Base-by-base conservation (phyloP, 2,329 filamentous ascomycete species). In the Colletotrichum gigasporum region DNA sequence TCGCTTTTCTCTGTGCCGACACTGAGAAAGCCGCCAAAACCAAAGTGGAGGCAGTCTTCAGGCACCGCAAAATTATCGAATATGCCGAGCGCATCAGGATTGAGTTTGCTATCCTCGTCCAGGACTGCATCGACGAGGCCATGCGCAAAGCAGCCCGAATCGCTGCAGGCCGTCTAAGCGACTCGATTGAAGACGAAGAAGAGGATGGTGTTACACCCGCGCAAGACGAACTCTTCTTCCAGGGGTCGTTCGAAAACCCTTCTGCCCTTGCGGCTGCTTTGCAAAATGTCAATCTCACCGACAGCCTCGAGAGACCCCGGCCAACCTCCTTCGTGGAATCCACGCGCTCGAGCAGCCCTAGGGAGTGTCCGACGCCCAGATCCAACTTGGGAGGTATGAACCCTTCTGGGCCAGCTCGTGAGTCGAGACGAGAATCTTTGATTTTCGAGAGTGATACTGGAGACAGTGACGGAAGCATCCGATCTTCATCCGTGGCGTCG, bases 31-130 rank as follows among this genome's bases (percentile, higher is more conserved):
- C 93, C 37, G 92, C 94, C 24, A 92, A 90, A 72, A 87, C 91
- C 44, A 99, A 99, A 75, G 92, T 98, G 2, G 96, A 99, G 71
- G 92, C 95, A 4, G 92, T 98, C 6, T 89, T 96, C 68, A 91
- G 96, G 32, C 93, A 98, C 76, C 90, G 95, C 52, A 90, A 91
- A 70, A 97, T 98, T 52, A 90, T 99, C 30, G 96, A 99, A 75
- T 99, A 99, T 74, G 90, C 94, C 0, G 96, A 99, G 78, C 90
- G 96, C 30, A 97, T 99, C 68, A 92, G 96, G 4, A 87, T 97
- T 47, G 96, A 99, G 72, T 97, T 97, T 72, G 91, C 95, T 26
- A 87, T 96, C 24, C 84, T 97, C 62, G 95, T 99, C 2, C 93
- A 98, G 72, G 93, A 97, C 71, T 99, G 96, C 74, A 97, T 99